Base-by-base conservation (phyloP, 768 basidiomycete genomes). In the Pleurotus tuoliensis region DNA sequence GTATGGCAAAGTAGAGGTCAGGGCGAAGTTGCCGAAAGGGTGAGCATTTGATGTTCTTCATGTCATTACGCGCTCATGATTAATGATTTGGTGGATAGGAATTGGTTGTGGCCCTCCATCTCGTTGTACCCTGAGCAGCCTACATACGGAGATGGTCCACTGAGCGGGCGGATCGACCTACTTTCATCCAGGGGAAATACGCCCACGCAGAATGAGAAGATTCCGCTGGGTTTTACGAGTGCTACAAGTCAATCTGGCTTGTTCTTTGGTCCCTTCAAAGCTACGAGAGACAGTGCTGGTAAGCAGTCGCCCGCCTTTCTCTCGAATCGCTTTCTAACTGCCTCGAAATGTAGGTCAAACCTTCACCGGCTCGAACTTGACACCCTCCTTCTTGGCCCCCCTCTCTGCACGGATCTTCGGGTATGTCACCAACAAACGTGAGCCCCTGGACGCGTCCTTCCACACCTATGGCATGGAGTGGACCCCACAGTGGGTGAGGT, bases 381-480 rank as follows among this genome's bases (percentile, higher is more conserved):
- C 57, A 45, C 54, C 47, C 1, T 49, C 48, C 13, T 40, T 55
- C 59, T 43, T 43, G 30, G 45, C 15, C 55, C 51, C 64, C 0
- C 62, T 67, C 0, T 59, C 62, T 2, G 61, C 63, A 24, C 58
- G 57, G 22, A 56, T 67, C 18, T 66, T 52, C 41, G 85, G 87
- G 11, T 86, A 78, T 76, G 77, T 81, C 76, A 73, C 77, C 8
- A 69, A 81, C 60, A 80, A 83, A 30, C 78, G 59, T 64, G 71
- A 30, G 70, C 76, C 65, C 1, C 87, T 81, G 62, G 82, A 77
- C 47, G 64, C 81, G 54, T 72, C 59, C 0, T 93, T 86, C 77
- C 90, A 93, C 66, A 87, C 82, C 0, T 94, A 86, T 59, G 76
- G 77, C 12, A 63, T 94, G 47, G 92, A 94, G 68, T 94, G 92